Evolutionary conservation across 2,329 filamentous ascomycete species (phyloP).

Genomic region (Phialocephala sp.): DNA sequence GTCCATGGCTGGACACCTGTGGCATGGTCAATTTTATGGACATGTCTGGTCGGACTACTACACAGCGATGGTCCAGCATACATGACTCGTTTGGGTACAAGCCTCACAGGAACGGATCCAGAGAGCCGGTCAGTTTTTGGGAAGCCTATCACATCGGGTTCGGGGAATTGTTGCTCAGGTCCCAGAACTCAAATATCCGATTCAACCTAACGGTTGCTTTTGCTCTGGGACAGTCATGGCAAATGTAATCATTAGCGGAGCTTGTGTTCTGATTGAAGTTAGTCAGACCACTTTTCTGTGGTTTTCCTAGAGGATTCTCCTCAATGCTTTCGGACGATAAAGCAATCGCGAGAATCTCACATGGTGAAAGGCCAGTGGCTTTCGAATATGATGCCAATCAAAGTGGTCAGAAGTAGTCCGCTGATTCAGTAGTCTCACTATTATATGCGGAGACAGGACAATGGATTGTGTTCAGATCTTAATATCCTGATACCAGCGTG

Average conservation of each 20-base stretch:
- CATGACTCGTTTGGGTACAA: not conserved
- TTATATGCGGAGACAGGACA: conserved; percentile 44
- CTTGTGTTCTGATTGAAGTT: conserved; percentile 25
- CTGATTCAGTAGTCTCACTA: conserved; percentile 45
- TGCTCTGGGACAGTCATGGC: conserved; percentile 23
- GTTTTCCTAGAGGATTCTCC: conserved; percentile 23
- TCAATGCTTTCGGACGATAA: conserved; percentile 34
- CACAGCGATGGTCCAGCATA: not conserved
- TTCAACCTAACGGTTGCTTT: conserved; percentile 25
- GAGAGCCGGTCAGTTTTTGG: not conserved
- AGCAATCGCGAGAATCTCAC: conserved; percentile 39
- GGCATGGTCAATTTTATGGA: not conserved
- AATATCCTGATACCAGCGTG: conserved; percentile 42
- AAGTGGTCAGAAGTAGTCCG: conserved; percentile 41
- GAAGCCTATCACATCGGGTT: conserved; percentile 26
- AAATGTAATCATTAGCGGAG: conserved; percentile 19
- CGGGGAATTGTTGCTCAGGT: conserved; percentile 19
- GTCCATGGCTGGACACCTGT: not conserved
- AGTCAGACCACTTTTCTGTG: conserved; percentile 23
- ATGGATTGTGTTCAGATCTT: conserved; percentile 40
- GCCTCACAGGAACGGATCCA: not conserved
- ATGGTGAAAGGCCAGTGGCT: conserved; percentile 43
- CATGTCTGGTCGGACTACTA: not conserved
- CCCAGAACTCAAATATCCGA: conserved; percentile 15
- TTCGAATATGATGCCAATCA: conserved; percentile 40